These are phyloP conservation scores for Psophocarpus tetragonolobus DNA, from an alignment of 306 rosid species.

Conservation along the genomic window DNA sequence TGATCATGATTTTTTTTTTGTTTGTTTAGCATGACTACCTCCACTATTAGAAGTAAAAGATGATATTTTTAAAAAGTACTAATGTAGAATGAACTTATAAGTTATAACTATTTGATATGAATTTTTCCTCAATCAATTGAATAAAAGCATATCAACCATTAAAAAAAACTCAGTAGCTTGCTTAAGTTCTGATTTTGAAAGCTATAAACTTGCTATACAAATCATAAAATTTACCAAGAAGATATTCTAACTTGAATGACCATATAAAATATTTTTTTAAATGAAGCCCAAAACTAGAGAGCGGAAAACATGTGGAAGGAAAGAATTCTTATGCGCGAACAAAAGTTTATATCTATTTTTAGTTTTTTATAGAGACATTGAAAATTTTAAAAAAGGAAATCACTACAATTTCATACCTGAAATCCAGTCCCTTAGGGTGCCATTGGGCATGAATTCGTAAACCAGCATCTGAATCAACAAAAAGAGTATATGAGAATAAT, in stretches of 20 bases:
- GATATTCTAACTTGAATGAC: not conserved
- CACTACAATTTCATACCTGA: constrained; percentile 52
- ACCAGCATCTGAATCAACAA: constrained; percentile 78
- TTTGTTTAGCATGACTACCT: not conserved
- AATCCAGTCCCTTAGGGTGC: constrained; percentile 83
- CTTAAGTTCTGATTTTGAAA: not conserved
- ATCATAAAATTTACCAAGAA: not conserved
- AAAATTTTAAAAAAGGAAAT: not conserved
- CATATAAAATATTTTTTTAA: not conserved
- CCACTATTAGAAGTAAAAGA: not conserved
- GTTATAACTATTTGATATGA: not conserved
- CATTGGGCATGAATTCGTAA: constrained; percentile 89
- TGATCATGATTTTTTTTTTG: not conserved
- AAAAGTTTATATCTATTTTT: not conserved
- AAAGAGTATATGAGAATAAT: constrained; percentile 34
- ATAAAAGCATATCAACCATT: not conserved
- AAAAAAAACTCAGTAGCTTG: not conserved
- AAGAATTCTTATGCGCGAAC: constrained; percentile 10
- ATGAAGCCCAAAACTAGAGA: constrained; percentile 1
- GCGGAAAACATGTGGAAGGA: constrained; percentile 13
- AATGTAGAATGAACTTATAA: not conserved
- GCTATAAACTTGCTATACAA: not conserved
- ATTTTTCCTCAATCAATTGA: not conserved
- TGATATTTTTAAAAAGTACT: not conserved
- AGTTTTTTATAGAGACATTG: not conserved